A percentile compares a stretch with the other conserved stretches of the same genome.
Evolutionary conservation across 1,139 yeast species (phyloP).

Genomic region (Spathaspora jeffriesii): DNA sequence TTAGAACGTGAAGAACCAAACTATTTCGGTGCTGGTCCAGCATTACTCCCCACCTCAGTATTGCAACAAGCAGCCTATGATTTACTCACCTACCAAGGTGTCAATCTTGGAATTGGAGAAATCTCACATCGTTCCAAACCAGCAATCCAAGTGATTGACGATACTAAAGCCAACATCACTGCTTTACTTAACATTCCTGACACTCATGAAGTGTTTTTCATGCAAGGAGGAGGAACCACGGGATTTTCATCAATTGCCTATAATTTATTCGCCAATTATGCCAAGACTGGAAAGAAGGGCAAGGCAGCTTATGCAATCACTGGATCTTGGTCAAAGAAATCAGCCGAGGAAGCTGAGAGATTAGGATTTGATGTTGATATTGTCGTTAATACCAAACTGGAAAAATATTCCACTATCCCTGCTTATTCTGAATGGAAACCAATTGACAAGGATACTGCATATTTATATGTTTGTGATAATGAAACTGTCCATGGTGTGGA

Average conservation of each 20-base stretch:
- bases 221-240: constrained; percentile 98
- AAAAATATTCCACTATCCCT: constrained; percentile 72
- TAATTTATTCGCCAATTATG: constrained; percentile 76
- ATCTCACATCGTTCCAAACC: constrained; percentile 91
- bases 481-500: constrained; percentile 97
- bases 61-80: constrained; percentile 88
- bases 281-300: constrained; percentile 69
- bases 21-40: constrained; percentile 98
- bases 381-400: constrained; percentile 65
- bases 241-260: constrained; percentile 90
- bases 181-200: constrained; percentile 78
- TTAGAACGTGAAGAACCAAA: constrained; percentile 71
- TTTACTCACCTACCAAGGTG: constrained; percentile 64
- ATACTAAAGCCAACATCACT: constrained; percentile 66
- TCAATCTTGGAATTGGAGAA: constrained; percentile 90
- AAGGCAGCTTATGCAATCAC: constrained; percentile 87
- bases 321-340: constrained; percentile 91
- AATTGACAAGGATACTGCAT: constrained; percentile 58
- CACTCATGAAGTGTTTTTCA: constrained; percentile 88
- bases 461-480: constrained; percentile 89
- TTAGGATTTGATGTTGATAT: constrained; percentile 77
- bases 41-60: constrained; percentile 80
- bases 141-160: constrained; percentile 75
- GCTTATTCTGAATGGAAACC: constrained; percentile 62
- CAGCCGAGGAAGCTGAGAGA: constrained; percentile 83